A percentile compares a stretch with the other conserved stretches of the same genome.
Conservation (phyloP, 139 green algal species). For the Dunaliella primolecta region DNA sequence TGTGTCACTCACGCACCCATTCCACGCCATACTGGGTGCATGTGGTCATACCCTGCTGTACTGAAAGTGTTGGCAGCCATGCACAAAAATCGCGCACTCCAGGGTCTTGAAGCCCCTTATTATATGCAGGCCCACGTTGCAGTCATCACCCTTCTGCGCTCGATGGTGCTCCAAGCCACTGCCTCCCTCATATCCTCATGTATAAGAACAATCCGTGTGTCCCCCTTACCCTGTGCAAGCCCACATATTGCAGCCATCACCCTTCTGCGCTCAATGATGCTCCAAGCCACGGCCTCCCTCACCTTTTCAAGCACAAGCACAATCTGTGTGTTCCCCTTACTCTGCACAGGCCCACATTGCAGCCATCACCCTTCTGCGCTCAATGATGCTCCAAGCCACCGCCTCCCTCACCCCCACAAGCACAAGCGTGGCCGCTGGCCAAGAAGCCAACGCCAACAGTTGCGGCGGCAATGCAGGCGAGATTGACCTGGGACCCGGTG, state of each 20-base stretch:
- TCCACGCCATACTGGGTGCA: background rate
- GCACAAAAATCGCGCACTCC: too few species aligned
- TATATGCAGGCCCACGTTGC: background rate
- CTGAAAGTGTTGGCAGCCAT: slow-evolving; percentile 1
- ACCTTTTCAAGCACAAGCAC: too few species aligned
- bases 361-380: background rate
- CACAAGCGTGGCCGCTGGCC: background rate
- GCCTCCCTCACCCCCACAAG: background rate
- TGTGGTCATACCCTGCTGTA: background rate
- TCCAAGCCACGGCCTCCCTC: too few species aligned
- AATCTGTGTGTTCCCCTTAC: too few species aligned
- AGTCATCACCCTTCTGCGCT: too few species aligned
- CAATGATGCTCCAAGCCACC: background rate
- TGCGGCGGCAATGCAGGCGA: background rate
- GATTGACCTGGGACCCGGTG: background rate
- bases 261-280: too few species aligned
- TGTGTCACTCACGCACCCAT: too few species aligned
- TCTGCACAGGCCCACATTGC: background rate
- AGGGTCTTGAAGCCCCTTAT: too few species aligned
- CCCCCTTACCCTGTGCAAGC: too few species aligned
- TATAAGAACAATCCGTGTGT: too few species aligned
- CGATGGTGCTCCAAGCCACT: too few species aligned
- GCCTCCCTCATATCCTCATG: too few species aligned
- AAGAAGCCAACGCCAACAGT: background rate
- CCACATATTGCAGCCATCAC: background rate